These are phyloP conservation scores for Colletotrichum cereale DNA, from an alignment of 2,329 filamentous ascomycete genomes.

Conservation along the genomic window DNA sequence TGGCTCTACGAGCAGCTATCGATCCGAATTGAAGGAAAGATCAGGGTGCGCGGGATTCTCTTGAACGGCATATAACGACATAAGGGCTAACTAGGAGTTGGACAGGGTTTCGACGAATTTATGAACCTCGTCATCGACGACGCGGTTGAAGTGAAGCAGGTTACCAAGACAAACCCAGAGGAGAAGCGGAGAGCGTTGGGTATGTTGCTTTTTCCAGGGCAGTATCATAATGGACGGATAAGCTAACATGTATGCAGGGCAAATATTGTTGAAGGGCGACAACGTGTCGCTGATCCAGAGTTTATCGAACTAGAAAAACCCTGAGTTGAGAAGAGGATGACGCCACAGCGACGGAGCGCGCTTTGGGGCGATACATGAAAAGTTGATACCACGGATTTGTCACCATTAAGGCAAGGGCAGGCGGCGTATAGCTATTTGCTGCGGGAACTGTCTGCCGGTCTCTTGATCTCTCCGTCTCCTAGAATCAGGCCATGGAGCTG, in stretches of 20 bases:
- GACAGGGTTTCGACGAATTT: constrained; percentile 96
- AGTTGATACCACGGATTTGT: constrained; percentile 37
- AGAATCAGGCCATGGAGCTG: constrained; percentile 82
- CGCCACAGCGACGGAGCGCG: constrained; percentile 9
- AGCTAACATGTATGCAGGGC: constrained; percentile 67
- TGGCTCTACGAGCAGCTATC: constrained; percentile 98
- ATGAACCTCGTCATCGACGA: constrained; percentile 99
- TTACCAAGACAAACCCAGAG: constrained; percentile 81
- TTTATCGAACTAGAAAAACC: constrained; percentile 68
- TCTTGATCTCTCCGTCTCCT: constrained; percentile 74
- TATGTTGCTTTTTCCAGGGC: constrained; percentile 56
- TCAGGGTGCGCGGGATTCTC: constrained; percentile 76
- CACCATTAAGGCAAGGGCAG: constrained; percentile 9
- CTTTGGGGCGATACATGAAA: constrained; percentile 26
- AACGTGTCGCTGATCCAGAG: constrained; percentile 86
- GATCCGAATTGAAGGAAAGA: constrained; percentile 96
- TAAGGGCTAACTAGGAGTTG: constrained; percentile 39
- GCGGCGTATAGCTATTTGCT: constrained; percentile 61
- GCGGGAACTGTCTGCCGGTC: constrained; percentile 43
- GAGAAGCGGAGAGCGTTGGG: constrained; percentile 85
- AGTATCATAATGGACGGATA: not conserved
- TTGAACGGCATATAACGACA: too few species aligned
- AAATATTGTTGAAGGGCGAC: constrained; percentile 89
- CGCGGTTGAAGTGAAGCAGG: constrained; percentile 89
- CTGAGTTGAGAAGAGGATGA: constrained; percentile 64